phyloP scores from a whole-genome alignment of 169 alveolate species.

The Blepharisma undulans region DNA sequence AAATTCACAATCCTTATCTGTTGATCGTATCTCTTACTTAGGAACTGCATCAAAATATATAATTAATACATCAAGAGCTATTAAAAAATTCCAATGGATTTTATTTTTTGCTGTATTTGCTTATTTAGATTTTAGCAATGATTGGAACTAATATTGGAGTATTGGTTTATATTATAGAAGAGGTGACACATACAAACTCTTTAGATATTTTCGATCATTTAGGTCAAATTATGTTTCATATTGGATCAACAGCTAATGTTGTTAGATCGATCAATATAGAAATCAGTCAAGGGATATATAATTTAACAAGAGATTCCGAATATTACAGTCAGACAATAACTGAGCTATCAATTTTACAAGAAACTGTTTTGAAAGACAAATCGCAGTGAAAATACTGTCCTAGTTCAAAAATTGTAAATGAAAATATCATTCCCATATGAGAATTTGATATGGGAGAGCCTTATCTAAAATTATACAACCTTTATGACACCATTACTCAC shows the following conservation, averaged over 20 bases:
- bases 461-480: background rate
- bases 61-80: background rate
- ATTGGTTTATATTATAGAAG: background rate
- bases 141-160: background rate
- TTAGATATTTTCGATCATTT: background rate
- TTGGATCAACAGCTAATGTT: background rate
- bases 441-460: background rate
- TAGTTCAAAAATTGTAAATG: background rate
- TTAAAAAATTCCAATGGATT: background rate
- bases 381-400: background rate
- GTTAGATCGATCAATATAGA: background rate
- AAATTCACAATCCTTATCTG: background rate
- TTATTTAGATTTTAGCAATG: background rate
- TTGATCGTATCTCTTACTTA: background rate
- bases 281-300: background rate
- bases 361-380: background rate
- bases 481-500: background rate
- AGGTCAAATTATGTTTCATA: background rate
- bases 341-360: background rate
- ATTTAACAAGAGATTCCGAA: background rate
- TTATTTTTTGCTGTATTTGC: background rate
- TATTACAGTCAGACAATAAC: background rate
- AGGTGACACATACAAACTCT: background rate
- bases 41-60: background rate
- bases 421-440: background rate